A percentile compares a stretch with the other conserved stretches of the same genome.
These are phyloP conservation scores for Telopea speciosissima DNA, from an alignment of 177 flowering plant genomes.

Conservation along the genomic window DNA sequence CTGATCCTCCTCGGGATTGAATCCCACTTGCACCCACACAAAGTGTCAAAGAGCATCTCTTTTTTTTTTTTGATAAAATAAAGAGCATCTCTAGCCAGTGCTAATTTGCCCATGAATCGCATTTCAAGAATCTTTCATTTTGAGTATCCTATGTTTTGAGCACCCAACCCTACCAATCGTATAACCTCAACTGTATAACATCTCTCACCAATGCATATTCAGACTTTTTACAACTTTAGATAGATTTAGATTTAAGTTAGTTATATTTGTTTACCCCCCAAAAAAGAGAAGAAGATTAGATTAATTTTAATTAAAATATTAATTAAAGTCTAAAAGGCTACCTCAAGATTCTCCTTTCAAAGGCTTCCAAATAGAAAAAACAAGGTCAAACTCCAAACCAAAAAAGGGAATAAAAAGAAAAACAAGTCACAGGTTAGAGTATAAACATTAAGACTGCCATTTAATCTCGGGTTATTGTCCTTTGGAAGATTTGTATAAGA, in stretches of 20 bases:
- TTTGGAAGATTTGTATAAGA: too few species aligned
- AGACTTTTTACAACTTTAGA: not conserved
- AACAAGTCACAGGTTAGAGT: too few species aligned
- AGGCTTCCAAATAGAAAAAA: not conserved
- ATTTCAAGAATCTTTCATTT: not conserved
- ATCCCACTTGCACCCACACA: constrained; percentile 30
- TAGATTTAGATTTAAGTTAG: not conserved
- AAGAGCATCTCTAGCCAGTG: not conserved
- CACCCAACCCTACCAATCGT: not conserved
- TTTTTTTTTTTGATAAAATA: too few species aligned
- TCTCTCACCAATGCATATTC: not conserved
- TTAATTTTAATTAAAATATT: not conserved
- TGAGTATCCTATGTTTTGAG: not conserved
- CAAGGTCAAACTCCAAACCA: not conserved
- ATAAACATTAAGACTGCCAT: too few species aligned
- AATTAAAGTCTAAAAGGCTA: too few species aligned
- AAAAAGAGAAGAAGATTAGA: not conserved
- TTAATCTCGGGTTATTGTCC: too few species aligned
- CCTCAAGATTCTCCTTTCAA: too few species aligned
- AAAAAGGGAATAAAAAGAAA: too few species aligned
- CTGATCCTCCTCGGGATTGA: constrained; percentile 31
- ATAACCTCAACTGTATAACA: not conserved
- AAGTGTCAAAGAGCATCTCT: not conserved
- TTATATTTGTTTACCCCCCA: not conserved
- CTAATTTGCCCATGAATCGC: not conserved